A percentile compares a stretch with the other conserved stretches of the same genome.
These are phyloP conservation scores for Scutellaria galericulata DNA, from an alignment of 257 asterid species.

Conservation along the genomic window DNA sequence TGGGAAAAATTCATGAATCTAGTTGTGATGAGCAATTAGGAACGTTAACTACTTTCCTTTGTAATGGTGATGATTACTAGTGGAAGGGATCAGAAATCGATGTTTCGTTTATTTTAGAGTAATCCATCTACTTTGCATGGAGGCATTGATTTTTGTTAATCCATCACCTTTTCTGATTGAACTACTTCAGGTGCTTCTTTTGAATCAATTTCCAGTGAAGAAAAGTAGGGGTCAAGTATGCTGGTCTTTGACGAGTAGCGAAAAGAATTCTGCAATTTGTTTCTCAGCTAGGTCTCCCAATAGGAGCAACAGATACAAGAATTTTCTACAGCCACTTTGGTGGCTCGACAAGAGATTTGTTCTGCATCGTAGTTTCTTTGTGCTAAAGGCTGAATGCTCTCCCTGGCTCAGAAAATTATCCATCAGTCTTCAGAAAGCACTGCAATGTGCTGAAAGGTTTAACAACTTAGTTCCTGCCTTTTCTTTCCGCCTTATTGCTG, in stretches of 20 bases:
- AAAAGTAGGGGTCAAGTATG: slow-evolving; percentile 35
- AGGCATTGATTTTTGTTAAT: slow-evolving; percentile 7
- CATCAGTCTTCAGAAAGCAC: slow-evolving; percentile 39
- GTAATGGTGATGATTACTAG: neutral
- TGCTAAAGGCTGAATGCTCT: slow-evolving; percentile 38
- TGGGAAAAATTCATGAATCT: neutral
- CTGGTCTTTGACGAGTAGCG: slow-evolving; percentile 43
- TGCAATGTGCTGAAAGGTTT: slow-evolving; percentile 39
- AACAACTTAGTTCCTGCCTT: slow-evolving; percentile 40
- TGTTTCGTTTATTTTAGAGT: neutral
- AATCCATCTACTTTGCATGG: neutral
- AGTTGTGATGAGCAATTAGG: neutral
- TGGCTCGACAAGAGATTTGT: slow-evolving; percentile 44
- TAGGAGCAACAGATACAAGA: slow-evolving; percentile 36
- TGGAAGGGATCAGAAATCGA: slow-evolving; percentile 7
- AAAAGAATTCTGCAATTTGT: slow-evolving; percentile 23
- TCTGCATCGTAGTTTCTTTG: slow-evolving; percentile 39
- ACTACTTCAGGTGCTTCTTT: slow-evolving; percentile 52
- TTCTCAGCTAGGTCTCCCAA: slow-evolving; percentile 33
- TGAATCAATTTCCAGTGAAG: slow-evolving; percentile 37
- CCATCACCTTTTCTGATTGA: neutral
- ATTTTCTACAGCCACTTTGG: slow-evolving; percentile 41
- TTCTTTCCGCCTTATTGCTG: slow-evolving; percentile 54
- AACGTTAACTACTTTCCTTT: neutral
- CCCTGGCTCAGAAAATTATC: slow-evolving; percentile 42